A percentile compares a stretch with the other conserved stretches of the same genome.
Conservation (phyloP, 2,329 filamentous ascomycete genomes). For the Akanthomyces muscarius region DNA sequence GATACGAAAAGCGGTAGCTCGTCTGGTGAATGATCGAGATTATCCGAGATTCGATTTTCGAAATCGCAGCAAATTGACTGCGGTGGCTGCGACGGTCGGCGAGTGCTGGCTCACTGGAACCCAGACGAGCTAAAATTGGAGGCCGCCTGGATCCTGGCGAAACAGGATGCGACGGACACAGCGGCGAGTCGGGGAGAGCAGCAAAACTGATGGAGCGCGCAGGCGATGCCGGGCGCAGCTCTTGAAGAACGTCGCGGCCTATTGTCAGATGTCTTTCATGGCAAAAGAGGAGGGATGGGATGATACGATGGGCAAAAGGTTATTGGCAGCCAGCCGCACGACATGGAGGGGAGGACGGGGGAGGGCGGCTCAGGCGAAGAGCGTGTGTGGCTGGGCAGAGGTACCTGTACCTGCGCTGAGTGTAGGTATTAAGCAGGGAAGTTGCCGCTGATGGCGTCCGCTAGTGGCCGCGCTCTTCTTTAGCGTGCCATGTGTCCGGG, state of each 20-base stretch:
- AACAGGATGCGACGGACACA: slow-evolving; percentile 1
- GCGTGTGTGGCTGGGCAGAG: neutral
- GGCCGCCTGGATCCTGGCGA: slow-evolving; percentile 7
- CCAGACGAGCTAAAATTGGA: slow-evolving; percentile 13
- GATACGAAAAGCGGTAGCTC: neutral
- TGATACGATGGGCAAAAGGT: neutral
- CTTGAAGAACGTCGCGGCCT: neutral
- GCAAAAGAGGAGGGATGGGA: neutral
- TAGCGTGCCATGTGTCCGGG: no score
- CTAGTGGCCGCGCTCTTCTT: no score
- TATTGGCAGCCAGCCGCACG: neutral
- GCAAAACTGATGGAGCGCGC: neutral
- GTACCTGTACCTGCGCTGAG: neutral
- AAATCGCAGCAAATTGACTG: neutral
- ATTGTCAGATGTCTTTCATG: slow-evolving; percentile 8
- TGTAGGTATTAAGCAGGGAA: no score
- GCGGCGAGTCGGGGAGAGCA: neutral
- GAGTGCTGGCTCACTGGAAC: neutral
- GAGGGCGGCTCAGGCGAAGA: neutral
- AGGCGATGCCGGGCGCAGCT: slow-evolving; percentile 8
- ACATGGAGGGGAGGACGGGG: neutral
- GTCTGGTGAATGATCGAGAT: neutral
- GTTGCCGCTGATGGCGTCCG: no score
- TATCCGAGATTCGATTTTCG: neutral
- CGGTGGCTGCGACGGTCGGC: neutral